Base-by-base conservation (phyloP, 352 stramenopile species). In the Paralagenidium karlingii region DNA sequence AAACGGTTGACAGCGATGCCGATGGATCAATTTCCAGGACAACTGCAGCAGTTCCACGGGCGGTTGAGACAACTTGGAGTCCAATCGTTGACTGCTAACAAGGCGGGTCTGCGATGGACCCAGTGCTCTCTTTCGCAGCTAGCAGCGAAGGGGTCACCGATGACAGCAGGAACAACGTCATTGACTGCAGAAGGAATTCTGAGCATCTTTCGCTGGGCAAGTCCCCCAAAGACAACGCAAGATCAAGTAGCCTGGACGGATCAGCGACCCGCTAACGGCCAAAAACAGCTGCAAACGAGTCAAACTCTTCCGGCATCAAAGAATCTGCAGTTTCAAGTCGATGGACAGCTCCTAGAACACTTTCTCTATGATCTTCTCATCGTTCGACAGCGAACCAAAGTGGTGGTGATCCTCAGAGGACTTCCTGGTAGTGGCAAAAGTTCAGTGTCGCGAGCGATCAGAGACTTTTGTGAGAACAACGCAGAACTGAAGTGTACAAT, bases 391-490 rank as follows among this genome's bases (percentile, higher is more conserved):
- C n/a, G n/a, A n/a, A n/a, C n/a, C n/a, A n/a, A n/a, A n/a, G n/a
- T n/a, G 7, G 68, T 82, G 6, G 53, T 84, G 31, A 70, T 87
- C 26, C 41, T 87, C 27, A 55, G 74, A 34, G 74, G 74, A 9
- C 78, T 87, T 25, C 74, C 74, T 2, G 74, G 74, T 0, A 84
- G 70, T 43, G 74, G 74, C 11, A 87, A 87, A 45, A 85, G 68
- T 45, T 66, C 68, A 2, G 38, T 85, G 11, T 45, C 53, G 7
- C 50, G 47, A 2, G 67, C 78, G 20, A 54, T 83, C 8, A 36
- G 51, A 4, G 28, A 38, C 8, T 59, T 83, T 22, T 75, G 57
- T 45, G 24, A 47, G 3, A 26, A 61, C 1, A 46, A 49, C 18
- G 47, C 32, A 24, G 47, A 36, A 3, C 30, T 51, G 2, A 24